Evolutionary conservation across 805 yeast species (phyloP), one percentile per base, ranked within the genome.

Genomic region (Ogataea paraovalis): DNA sequence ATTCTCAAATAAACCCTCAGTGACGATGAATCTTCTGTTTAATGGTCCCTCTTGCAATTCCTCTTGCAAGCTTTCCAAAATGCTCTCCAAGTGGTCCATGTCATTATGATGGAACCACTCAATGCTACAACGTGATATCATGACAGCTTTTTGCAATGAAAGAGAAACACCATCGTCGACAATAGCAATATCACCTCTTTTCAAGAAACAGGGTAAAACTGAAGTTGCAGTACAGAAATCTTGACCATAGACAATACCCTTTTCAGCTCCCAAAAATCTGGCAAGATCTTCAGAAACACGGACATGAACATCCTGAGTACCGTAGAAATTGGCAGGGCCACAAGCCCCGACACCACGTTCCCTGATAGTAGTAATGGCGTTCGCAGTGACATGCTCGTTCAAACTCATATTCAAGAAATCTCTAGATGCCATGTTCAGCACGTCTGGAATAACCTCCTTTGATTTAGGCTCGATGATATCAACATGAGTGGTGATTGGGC

Each of bases 311-410:
- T 90, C 96, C 67, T 90, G 96, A 50, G 90, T 86, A 51, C 99
- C 99, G 66, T 91, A 94, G 60, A 94, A 94, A 47, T 96, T 96
- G 39, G 97, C 96, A 4, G 99, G 98, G 37, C 98, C 97, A 73
- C 99, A 94, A 0, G 97, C 92, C 54, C 99, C 99, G 44, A 94
- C 97, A 63, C 99, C 99, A 49, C 85, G 81, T 48, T 74, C 73
- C 41, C 73, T 72, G 51, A 94, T 81, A 20, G 80, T 74, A 27
- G 71, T 64, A 44, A 78, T 74, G 4, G 90, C 89, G 12, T 72
- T 76, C 19, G 72, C 65, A 44, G 71, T 70, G 36, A 89, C 72
- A 14, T 52, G 62, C 19, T 67, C 66, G 55, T 77, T 68, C 30
- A 67, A 66, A 43, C 83, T 77, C 62, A 89, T 69, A 57, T 82